phyloP scores from a whole-genome alignment of 257 asterid genomes.

The Solanum phureja region DNA sequence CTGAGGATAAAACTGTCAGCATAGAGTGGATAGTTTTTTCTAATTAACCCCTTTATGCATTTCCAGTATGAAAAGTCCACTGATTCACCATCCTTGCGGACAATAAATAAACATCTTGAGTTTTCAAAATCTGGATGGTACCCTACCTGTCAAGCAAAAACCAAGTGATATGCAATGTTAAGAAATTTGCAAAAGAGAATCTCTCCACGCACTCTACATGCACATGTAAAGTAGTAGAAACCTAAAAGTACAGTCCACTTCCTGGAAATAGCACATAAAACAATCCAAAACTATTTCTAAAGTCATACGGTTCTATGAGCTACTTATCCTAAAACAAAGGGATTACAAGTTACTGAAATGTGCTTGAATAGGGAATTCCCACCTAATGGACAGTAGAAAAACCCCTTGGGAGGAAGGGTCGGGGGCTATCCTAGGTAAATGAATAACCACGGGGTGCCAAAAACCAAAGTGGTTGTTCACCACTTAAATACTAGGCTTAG shows the following conservation, averaged over 20 bases:
- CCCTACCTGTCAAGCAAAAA: conserved; percentile 54
- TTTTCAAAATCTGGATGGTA: conserved; percentile 81
- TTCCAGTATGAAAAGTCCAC: conserved; percentile 96
- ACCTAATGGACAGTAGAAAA: background rate
- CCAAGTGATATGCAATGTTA: background rate
- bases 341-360: background rate
- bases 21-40: conserved; percentile 76
- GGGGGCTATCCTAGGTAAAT: background rate
- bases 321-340: background rate
- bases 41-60: conserved; percentile 88
- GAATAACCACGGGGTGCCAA: background rate
- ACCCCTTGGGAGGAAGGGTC: background rate
- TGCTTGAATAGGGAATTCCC: background rate
- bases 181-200: background rate
- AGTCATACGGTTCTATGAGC: background rate
- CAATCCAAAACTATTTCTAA: background rate
- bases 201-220: background rate
- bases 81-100: conserved; percentile 81
- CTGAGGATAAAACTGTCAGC: conserved; percentile 86
- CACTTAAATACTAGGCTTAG: background rate
- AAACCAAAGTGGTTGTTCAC: background rate
- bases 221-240: background rate
- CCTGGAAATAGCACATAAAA: background rate
- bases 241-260: background rate
- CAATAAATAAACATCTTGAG: conserved; percentile 84